phyloP scores from a whole-genome alignment of 2,329 filamentous ascomycete species.

The Paraphoma chrysanthemicola region DNA sequence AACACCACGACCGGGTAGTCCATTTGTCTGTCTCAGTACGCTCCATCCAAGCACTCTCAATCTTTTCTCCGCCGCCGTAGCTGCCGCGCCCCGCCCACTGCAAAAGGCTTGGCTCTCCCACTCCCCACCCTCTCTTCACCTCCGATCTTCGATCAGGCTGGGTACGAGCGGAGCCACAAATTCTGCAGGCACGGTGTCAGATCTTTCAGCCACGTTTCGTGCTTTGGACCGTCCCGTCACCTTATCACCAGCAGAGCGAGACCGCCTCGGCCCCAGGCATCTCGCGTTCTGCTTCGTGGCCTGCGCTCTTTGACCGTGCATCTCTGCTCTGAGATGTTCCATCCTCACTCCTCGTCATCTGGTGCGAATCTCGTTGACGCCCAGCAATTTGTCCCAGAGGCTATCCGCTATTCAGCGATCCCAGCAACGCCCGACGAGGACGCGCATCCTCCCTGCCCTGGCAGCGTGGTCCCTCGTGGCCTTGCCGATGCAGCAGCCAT shows the following conservation, averaged over 20 bases:
- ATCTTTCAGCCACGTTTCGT: slow-evolving; percentile 34
- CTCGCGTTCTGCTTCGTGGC: neutral
- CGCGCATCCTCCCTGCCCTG: slow-evolving; percentile 20
- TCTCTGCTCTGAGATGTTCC: slow-evolving; percentile 19
- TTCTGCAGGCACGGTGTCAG: slow-evolving; percentile 29
- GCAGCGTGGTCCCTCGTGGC: slow-evolving; percentile 11
- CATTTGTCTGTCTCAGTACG: slow-evolving; percentile 7
- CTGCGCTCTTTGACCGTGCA: neutral
- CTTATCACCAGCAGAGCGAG: slow-evolving; percentile 19
- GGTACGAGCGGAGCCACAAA: slow-evolving; percentile 23
- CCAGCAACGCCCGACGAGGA: slow-evolving; percentile 31
- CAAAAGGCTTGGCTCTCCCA: slow-evolving; percentile 5
- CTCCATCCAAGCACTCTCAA: slow-evolving; percentile 2
- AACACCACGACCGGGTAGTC: slow-evolving; percentile 1
- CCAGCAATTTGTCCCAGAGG: slow-evolving; percentile 18
- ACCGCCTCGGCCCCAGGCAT: slow-evolving; percentile 18
- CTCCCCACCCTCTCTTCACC: slow-evolving; percentile 16
- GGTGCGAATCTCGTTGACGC: slow-evolving; percentile 6
- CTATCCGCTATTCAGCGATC: slow-evolving; percentile 18
- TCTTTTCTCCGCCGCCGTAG: slow-evolving; percentile 17
- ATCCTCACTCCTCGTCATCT: slow-evolving; percentile 7
- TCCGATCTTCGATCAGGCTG: slow-evolving; percentile 9
- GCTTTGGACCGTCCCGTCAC: slow-evolving; percentile 22
- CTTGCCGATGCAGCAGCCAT: slow-evolving; percentile 12
- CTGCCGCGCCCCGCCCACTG: slow-evolving; percentile 15